phyloP scores from a whole-genome alignment of 768 basidiomycete genomes.

The Clitopilus hobsonii region DNA sequence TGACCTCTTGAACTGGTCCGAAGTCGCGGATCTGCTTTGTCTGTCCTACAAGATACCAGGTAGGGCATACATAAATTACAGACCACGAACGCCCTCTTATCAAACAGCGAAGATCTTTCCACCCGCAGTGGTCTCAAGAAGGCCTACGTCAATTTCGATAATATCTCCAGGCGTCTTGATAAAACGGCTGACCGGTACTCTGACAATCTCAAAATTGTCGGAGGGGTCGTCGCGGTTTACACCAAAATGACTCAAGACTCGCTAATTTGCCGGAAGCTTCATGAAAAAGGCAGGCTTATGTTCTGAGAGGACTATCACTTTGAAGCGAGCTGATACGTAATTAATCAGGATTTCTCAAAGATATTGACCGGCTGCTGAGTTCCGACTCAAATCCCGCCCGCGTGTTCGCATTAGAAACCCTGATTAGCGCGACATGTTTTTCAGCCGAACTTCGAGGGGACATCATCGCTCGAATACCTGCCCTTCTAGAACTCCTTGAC shows the following conservation, averaged over 20 bases:
- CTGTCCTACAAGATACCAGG: neutral
- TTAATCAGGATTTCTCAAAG: neutral
- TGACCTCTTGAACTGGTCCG: neutral
- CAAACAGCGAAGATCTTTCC: neutral
- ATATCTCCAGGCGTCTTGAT: neutral
- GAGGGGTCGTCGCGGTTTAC: neutral
- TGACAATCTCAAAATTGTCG: neutral
- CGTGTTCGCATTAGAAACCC: neutral
- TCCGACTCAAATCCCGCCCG: neutral
- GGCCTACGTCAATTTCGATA: neutral
- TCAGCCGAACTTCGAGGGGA: neutral
- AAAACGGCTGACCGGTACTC: neutral
- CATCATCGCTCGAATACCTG: neutral
- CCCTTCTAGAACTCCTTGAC: neutral
- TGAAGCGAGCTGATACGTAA: neutral
- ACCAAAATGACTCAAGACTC: neutral
- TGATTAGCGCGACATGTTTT: neutral
- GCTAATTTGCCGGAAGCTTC: neutral
- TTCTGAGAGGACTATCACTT: neutral
- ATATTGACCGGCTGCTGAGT: neutral
- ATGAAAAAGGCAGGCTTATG: neutral
- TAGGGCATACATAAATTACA: neutral
- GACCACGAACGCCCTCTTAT: neutral
- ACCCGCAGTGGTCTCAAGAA: neutral
- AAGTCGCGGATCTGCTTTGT: neutral